Conservation (phyloP, 2,329 filamentous ascomycete species). For the Juglanconis juglandina region DNA sequence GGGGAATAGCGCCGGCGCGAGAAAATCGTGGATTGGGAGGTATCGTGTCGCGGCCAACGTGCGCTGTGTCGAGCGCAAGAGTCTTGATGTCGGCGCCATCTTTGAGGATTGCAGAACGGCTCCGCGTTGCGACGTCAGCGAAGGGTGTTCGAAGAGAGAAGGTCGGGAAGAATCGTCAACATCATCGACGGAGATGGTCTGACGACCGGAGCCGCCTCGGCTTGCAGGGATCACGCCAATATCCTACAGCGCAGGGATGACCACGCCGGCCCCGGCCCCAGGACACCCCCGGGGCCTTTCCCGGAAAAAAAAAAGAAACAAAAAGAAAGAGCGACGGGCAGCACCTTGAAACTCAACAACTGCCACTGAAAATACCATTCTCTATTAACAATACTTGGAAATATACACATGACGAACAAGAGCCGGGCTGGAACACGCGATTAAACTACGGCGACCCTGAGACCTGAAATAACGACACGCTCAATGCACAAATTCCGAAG, state of each 20-base stretch:
- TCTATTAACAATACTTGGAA: background rate
- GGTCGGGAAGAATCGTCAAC: background rate
- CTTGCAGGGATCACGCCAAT: background rate
- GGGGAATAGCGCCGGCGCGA: constrained; percentile 33
- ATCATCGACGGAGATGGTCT: constrained; percentile 13
- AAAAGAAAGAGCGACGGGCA: background rate
- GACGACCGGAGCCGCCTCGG: constrained; percentile 7
- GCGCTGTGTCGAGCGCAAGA: constrained; percentile 23
- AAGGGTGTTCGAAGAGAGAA: too few relatives aligned
- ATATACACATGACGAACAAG: background rate
- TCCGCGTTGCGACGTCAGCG: background rate
- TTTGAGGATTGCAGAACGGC: background rate
- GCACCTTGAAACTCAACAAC: background rate
- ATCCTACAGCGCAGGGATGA: too few relatives aligned
- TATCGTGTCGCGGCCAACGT: constrained; percentile 12
- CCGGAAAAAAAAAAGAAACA: background rate
- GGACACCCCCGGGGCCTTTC: too few relatives aligned
- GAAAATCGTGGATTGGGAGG: constrained; percentile 33
- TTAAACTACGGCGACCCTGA: too few relatives aligned
- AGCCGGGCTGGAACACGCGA: background rate
- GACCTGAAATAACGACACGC: too few relatives aligned
- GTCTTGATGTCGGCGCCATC: constrained; percentile 23
- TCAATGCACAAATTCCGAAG: background rate
- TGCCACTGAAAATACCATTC: background rate
- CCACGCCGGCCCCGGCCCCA: too few relatives aligned